Percentiles rank a stretch among this genome's conserved stretches.
These are phyloP conservation scores for Lupinus albus DNA, from an alignment of 306 rosid genomes.

Conservation along the genomic window DNA sequence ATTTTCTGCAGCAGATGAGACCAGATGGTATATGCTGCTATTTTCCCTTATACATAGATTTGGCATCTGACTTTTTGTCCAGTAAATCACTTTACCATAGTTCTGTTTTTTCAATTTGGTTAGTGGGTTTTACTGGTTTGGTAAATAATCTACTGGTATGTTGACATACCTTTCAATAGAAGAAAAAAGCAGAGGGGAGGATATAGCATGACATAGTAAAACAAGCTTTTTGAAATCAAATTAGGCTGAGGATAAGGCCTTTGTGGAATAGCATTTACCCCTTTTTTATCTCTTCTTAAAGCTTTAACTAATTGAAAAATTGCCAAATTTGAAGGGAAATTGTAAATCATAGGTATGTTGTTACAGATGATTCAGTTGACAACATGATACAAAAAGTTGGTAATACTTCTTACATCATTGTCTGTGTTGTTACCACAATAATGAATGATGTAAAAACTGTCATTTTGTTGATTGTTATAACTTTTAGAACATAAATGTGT, in stretches of 20 bases:
- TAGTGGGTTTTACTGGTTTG: background rate
- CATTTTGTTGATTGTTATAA: too few relatives aligned
- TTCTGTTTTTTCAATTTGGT: background rate
- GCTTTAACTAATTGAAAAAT: background rate
- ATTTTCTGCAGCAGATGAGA: constrained; percentile 2
- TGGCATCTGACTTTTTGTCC: background rate
- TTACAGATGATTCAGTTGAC: constrained; percentile 24
- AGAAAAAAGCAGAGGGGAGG: background rate
- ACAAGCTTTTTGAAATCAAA: background rate
- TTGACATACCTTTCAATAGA: constrained; percentile 5
- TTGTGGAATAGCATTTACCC: background rate
- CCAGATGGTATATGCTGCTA: background rate
- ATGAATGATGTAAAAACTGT: too few relatives aligned
- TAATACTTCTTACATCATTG: background rate
- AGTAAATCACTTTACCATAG: constrained; percentile 22
- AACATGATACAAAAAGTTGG: background rate
- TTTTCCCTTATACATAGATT: background rate
- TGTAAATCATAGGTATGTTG: constrained; percentile 30
- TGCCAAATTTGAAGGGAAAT: constrained; percentile 23
- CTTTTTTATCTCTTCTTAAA: background rate
- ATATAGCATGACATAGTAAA: constrained; percentile 11
- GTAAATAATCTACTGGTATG: constrained; percentile 15
- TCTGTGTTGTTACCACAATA: too few relatives aligned
- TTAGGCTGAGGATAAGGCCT: background rate
- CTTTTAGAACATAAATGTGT: too few relatives aligned